Base-by-base conservation (phyloP, 352 stramenopile genomes). In the Phytophthora hibernalis region DNA sequence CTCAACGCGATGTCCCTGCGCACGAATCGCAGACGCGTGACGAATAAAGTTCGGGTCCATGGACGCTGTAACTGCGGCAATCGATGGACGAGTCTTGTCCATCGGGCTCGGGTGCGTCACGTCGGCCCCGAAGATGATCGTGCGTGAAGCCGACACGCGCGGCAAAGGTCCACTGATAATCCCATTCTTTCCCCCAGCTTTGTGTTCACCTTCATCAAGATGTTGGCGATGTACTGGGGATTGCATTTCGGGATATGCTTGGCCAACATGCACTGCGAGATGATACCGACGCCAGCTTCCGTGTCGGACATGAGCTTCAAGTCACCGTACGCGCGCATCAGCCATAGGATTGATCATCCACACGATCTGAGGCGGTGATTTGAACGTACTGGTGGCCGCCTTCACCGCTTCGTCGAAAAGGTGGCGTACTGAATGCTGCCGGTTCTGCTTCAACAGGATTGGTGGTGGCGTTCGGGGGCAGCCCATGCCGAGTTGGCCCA, bases 111-210 rank as follows among this genome's bases (percentile, higher is more conserved):
- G 85, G 55, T 96, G 89, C 31, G 87, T 94, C 56, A 96, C 89
- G 31, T 96, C 89, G 0, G 89, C 89, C 24, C 87, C 87, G 50
- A 96, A 92, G 5, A 96, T 86, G 35, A 96, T 95, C 11, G 86
- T 95, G 4, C 71, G 70, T 13, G 70, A 69, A 0, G 69, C 51
- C 9, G 74, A 79, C 8, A 92, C 73, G 54, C 77, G 80, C 0
- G 70, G 82, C 5, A 89, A 40, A 8, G 72, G 61, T 15, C 73
- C 71, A 21, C 63, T 71, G 44, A 91, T 82, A 11, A 90, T 57
- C 5, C 73, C 71, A 56, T 95, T 93, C 33, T 74, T 79, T 3
- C 87, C 87, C 83, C 83, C 2, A 95, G 70, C 54, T 95, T 95
- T 7, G 82, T 85, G 61, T 95, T 89, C 13, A 95, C 83, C 61